phyloP scores from a whole-genome alignment of 495 filamentous ascomycete genomes.

The Aspergillus sclerotioniger region DNA sequence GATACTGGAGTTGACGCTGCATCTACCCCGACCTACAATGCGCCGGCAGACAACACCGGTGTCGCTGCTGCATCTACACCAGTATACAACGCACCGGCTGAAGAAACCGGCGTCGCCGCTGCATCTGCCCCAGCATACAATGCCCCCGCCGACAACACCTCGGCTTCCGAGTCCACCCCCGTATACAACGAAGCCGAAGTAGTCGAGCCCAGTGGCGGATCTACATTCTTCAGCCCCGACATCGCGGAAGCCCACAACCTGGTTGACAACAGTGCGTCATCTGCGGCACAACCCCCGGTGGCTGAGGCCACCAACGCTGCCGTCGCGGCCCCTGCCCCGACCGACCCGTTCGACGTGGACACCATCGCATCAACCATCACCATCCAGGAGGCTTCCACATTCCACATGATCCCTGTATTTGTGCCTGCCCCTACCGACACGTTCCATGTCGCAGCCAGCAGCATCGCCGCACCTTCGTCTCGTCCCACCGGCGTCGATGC shows the following conservation, averaged over 20 bases:
- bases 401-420: slow-evolving; percentile 33
- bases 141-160: background rate
- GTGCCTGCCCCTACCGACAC: slow-evolving; percentile 25
- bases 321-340: background rate
- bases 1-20: background rate
- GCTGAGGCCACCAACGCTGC: background rate
- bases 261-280: background rate
- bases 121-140: background rate
- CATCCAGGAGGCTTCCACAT: slow-evolving; percentile 12
- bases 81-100: background rate
- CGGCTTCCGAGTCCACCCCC: slow-evolving; percentile 3
- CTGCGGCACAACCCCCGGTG: background rate
- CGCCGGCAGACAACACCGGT: background rate
- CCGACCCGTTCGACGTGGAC: slow-evolving; percentile 5
- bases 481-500: slow-evolving; percentile 5
- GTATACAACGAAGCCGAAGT: slow-evolving; percentile 2
- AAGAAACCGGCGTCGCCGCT: background rate
- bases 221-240: slow-evolving; percentile 7
- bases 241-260: slow-evolving; percentile 10
- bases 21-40: slow-evolving; percentile 4
- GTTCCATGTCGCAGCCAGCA: background rate
- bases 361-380: slow-evolving; percentile 8
- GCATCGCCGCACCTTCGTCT: background rate
- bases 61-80: background rate
- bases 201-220: background rate